Base-by-base conservation (phyloP, 1,284 basidiomycete species). In the Singerocomus inundabilis region DNA sequence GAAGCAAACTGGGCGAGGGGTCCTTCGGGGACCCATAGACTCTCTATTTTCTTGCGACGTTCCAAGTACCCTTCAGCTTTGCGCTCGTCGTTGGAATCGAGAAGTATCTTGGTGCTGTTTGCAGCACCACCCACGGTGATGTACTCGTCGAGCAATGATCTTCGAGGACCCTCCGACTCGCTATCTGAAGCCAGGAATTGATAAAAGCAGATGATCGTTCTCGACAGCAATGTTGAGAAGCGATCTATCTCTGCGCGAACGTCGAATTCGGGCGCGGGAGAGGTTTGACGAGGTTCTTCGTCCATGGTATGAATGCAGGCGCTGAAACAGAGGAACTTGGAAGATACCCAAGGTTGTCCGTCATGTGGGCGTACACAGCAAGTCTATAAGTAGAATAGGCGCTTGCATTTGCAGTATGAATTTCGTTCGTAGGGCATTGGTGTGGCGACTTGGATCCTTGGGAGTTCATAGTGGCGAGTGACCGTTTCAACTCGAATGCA, bases 181-280 rank as follows among this genome's bases (percentile, higher is more conserved):
- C 46, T 44, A 26, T 65, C 64, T 26, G 61, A 67, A 28, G 62
- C 56, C n/a, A 65, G 30, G 48, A 65, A 63, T n/a, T 61, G 64
- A 52, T 57, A 53, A 35, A 62, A 63, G 35, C 62, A 65, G 39
- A 65, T 45, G 24, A 65, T 63, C 12, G 60, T 64, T 34, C 43
- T 59, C 9, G 62, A 63, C 18, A 63, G 11, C 34, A 59, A 44
- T 3, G 51, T 44, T 0, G 58, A 62, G 48, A 61, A 67, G 16
- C 35, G 46, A 18, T 61, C 63, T 32, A 66, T 63, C 59, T 28
- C 54, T 6, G 18, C 34, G 3, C 61, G 49, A 41, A 66, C 59
- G 10, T 66, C 51, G 40, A 62, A 57, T 33, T 57, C 43, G 11
- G 51, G 30, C 1, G 7, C 6, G 15, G 51, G 49, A 37, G 43